phyloP scores from a whole-genome alignment of 2,329 filamentous ascomycete species.

The Cordyceps tenuipes region DNA sequence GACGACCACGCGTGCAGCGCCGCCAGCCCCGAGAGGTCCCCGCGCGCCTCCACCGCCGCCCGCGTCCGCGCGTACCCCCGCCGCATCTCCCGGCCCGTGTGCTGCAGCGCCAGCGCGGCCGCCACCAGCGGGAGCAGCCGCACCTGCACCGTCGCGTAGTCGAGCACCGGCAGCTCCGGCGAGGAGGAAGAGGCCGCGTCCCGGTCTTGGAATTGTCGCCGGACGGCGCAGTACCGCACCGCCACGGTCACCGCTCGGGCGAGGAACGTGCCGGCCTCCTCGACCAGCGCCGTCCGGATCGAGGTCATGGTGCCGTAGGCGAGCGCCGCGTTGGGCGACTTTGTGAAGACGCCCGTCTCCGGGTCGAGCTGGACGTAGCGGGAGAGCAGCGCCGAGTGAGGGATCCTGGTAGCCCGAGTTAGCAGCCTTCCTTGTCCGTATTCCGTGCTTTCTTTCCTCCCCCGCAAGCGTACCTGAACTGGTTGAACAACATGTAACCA shows the following conservation, averaged over 20 bases:
- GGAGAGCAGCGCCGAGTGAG: slow-evolving; percentile 65
- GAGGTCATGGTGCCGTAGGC: slow-evolving; percentile 71
- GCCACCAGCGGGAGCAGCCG: slow-evolving; percentile 64
- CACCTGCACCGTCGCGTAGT: slow-evolving; percentile 76
- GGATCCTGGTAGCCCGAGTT: too few relatives aligned
- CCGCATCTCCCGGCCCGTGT: slow-evolving; percentile 72
- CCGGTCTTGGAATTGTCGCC: slow-evolving; percentile 70
- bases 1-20: slow-evolving; percentile 72
- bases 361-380: slow-evolving; percentile 63
- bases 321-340: slow-evolving; percentile 56
- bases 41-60: slow-evolving; percentile 1
- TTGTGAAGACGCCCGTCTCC: slow-evolving; percentile 58
- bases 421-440: too few relatives aligned
- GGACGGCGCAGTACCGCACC: slow-evolving; percentile 63
- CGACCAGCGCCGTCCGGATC: slow-evolving; percentile 64
- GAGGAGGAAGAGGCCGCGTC: slow-evolving; percentile 50
- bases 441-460: too few relatives aligned
- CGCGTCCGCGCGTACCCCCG: slow-evolving; percentile 60
- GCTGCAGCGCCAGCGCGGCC: slow-evolving; percentile 69
- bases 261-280: slow-evolving; percentile 62
- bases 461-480: too few relatives aligned
- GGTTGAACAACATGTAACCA: slow-evolving; percentile 69
- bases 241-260: slow-evolving; percentile 73
- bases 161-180: slow-evolving; percentile 66
- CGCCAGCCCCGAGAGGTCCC: slow-evolving; percentile 48